Percentiles rank a stretch among this genome's conserved stretches.
phyloP scores from a whole-genome alignment of 1,284 basidiomycete genomes.

The Cryptococcus deneoformans region DNA sequence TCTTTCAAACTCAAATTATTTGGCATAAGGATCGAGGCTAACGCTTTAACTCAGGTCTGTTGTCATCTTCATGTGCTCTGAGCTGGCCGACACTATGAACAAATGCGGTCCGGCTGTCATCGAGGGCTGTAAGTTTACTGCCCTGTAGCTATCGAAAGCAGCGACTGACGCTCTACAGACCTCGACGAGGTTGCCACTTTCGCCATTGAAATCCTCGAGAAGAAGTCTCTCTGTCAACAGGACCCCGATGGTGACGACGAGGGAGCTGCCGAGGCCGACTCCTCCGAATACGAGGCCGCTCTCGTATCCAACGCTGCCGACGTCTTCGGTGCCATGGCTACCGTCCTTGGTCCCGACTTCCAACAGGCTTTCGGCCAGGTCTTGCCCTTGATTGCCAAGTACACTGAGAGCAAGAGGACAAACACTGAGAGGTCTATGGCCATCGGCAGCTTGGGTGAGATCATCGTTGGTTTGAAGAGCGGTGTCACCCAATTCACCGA shows the following conservation, averaged over 20 bases:
- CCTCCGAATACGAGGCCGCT: slow-evolving; percentile 95
- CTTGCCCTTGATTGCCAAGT: slow-evolving; percentile 86
- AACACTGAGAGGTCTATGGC: slow-evolving; percentile 89
- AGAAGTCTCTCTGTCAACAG: slow-evolving; percentile 92
- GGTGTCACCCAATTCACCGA: slow-evolving; percentile 85
- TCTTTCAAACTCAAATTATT: background rate
- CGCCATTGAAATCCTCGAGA: slow-evolving; percentile 78
- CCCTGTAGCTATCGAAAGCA: background rate
- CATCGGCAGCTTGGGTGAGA: slow-evolving; percentile 92
- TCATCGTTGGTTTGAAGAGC: slow-evolving; percentile 87
- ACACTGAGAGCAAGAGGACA: slow-evolving; percentile 85
- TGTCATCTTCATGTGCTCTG: slow-evolving; percentile 78
- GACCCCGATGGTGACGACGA: slow-evolving; percentile 95
- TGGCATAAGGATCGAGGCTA: background rate
- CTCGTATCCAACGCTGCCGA: slow-evolving; percentile 93
- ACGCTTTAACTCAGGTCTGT: slow-evolving; percentile 63
- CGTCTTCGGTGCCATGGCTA: slow-evolving; percentile 87
- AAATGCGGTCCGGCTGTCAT: slow-evolving; percentile 84
- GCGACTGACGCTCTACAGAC: slow-evolving; percentile 52
- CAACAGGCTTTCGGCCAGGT: slow-evolving; percentile 79
- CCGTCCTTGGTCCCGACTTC: slow-evolving; percentile 81
- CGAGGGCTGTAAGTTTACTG: slow-evolving; percentile 54
- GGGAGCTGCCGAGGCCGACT: slow-evolving; percentile 59
- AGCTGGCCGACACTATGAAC: slow-evolving; percentile 85
- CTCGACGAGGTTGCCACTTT: slow-evolving; percentile 76